Conservation (phyloP, 2,329 filamentous ascomycete species). For the Exophiala oligosperma region DNA sequence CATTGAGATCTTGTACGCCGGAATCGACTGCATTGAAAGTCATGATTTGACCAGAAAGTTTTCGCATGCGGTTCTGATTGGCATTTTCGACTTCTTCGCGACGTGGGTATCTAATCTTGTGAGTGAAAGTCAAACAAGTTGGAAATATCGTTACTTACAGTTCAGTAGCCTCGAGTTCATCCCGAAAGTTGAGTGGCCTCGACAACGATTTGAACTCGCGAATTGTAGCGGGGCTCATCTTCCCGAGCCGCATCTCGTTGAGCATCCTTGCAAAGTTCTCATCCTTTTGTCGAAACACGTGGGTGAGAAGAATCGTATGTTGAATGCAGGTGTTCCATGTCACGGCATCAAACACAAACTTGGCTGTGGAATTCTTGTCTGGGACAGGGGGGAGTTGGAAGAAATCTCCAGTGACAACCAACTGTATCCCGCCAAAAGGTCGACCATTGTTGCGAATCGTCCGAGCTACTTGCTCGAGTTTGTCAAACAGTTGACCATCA, state of each 20-base stretch:
- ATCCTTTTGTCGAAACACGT: slow-evolving; percentile 95
- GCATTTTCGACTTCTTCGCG: slow-evolving; percentile 85
- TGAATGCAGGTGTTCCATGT: slow-evolving; percentile 93
- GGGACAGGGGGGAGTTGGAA: slow-evolving; percentile 96
- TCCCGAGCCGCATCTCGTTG: slow-evolving; percentile 94
- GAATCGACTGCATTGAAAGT: slow-evolving; percentile 73
- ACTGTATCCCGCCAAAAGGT: slow-evolving; percentile 92
- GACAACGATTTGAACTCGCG: slow-evolving; percentile 72
- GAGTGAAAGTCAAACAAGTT: background rate
- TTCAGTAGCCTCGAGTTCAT: slow-evolving; percentile 80
- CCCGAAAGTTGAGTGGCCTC: slow-evolving; percentile 69
- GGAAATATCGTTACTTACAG: slow-evolving; percentile 51
- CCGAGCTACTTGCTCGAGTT: slow-evolving; percentile 84
- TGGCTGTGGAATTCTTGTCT: slow-evolving; percentile 69
- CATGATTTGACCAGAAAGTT: slow-evolving; percentile 66
- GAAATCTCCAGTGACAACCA: slow-evolving; percentile 95
- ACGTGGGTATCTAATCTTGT: slow-evolving; percentile 69
- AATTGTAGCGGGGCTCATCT: slow-evolving; percentile 74
- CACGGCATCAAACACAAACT: slow-evolving; percentile 88
- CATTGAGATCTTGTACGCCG: slow-evolving; percentile 65
- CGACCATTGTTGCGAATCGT: slow-evolving; percentile 84
- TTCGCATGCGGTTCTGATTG: slow-evolving; percentile 72
- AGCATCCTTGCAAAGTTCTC: slow-evolving; percentile 88
- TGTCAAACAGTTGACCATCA: slow-evolving; percentile 94
- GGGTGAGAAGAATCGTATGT: slow-evolving; percentile 91